phyloP scores from a whole-genome alignment of 2,329 filamentous ascomycete species.

The Trichophyton rubrum region DNA sequence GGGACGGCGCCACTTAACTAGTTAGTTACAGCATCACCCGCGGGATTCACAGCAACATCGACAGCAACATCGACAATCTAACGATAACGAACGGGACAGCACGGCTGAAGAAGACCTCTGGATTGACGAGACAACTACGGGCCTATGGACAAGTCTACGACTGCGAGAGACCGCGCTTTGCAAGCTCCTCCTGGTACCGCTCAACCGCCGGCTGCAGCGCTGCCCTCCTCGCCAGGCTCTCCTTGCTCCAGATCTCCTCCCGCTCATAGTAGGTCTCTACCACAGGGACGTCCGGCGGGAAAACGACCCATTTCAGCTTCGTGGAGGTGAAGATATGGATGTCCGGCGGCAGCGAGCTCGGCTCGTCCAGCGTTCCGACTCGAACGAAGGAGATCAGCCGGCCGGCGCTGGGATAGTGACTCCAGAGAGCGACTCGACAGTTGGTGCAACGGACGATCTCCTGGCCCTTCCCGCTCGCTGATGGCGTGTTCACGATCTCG shows the following conservation, averaged over 20 bases:
- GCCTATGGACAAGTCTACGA: background rate
- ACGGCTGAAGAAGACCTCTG: background rate
- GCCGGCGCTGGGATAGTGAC: slow-evolving; percentile 28
- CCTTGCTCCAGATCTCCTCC: slow-evolving; percentile 23
- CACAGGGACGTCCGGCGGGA: slow-evolving; percentile 23
- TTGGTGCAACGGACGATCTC: slow-evolving; percentile 32
- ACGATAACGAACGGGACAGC: background rate
- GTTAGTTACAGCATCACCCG: background rate
- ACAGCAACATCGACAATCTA: background rate
- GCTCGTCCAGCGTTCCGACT: slow-evolving; percentile 36
- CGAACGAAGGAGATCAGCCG: slow-evolving; percentile 29
- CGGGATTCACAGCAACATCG: background rate
- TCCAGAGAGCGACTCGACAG: slow-evolving; percentile 34
- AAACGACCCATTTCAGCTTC: slow-evolving; percentile 29
- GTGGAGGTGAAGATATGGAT: slow-evolving; percentile 35
- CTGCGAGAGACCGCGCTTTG: background rate
- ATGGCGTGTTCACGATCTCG: slow-evolving; percentile 24
- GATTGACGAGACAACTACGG: background rate
- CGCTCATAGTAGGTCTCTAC: slow-evolving; percentile 29
- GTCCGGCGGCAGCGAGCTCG: slow-evolving; percentile 29
- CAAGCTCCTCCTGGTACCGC: background rate
- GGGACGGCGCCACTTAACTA: background rate
- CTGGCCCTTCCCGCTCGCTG: slow-evolving; percentile 32
- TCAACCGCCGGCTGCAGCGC: background rate
- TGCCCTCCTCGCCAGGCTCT: slow-evolving; percentile 21